Evolutionary conservation across 352 stramenopile species (phyloP), one percentile per base, ranked within the genome.

Genomic region (Phytopythium delawarense): DNA sequence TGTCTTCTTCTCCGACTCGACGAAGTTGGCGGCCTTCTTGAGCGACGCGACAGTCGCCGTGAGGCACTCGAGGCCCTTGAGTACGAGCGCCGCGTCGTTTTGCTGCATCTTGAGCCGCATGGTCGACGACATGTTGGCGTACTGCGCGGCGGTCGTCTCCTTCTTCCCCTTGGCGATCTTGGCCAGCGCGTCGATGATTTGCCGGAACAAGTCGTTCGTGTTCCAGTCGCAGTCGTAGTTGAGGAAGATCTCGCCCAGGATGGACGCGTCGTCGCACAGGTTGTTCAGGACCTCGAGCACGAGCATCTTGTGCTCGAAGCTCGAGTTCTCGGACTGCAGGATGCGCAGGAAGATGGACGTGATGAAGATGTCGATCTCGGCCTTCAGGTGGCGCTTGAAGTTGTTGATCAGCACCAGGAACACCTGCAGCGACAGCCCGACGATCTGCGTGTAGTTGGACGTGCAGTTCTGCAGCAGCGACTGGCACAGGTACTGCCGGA

Each of bases 211-310:
- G 71, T 99, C 95, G 35, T 97, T 96, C 2, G 77, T 91, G 77
- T 99, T 93, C 74, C 98, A 97, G 72, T 99, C 97, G 66, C 97
- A 99, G 70, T 99, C 98, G 77, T 99, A 99, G 69, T 99, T 99
- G 23, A 99, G 76, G 67, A 99, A 99, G 50, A 99, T 93, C 69
- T 99, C 97, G 1, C 97, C 91, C 4, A 99, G 76, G 20, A 97
- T 91, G 44, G 88, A 71, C 37, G 96, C 85, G 74, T 99, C 97
- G 46, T 96, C 84, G 72, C 96, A 99, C 12, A 99, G 87, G 12
- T 92, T 88, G 51, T 94, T 87, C 23, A 99, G 85, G n/a, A 96
- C 89, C 75, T 99, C 94, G 4, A 99, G 78, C 32, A 99, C 97
- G 7, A 99, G 72, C 63, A 96, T 78, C 68, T 99, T 99, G 79